Percentiles rank a stretch among this genome's conserved stretches.
Conservation (phyloP, 441 rosid genomes). For the Pelargonium myrrhifolium region DNA sequence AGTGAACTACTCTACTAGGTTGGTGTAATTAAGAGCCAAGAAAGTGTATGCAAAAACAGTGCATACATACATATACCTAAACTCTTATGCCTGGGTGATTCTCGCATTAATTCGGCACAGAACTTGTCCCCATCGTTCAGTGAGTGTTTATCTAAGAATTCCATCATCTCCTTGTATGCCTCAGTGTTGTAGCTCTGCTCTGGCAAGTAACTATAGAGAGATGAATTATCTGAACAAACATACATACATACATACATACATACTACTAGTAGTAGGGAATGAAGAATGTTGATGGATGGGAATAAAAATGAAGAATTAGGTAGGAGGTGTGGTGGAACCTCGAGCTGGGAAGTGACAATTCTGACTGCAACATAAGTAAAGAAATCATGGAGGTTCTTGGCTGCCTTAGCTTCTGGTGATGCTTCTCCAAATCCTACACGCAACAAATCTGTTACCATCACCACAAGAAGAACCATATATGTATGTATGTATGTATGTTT, state of each 20-base stretch:
- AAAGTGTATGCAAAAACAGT: not conserved
- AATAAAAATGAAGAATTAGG: not conserved
- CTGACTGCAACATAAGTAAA: slow-evolving; percentile 68
- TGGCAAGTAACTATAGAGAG: slow-evolving; percentile 14
- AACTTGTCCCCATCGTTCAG: slow-evolving; percentile 79
- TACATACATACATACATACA: too few species aligned
- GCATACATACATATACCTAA: slow-evolving; percentile 41
- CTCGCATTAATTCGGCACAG: slow-evolving; percentile 61
- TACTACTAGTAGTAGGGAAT: too few species aligned
- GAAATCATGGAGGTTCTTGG: slow-evolving; percentile 64
- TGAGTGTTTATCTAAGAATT: slow-evolving; percentile 47
- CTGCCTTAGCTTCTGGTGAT: slow-evolving; percentile 79
- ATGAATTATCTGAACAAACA: slow-evolving; percentile 11
- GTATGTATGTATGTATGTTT: not conserved
- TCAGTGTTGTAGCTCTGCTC: slow-evolving; percentile 79
- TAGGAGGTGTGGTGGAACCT: slow-evolving; percentile 36
- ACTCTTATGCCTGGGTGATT: slow-evolving; percentile 60
- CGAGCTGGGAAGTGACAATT: slow-evolving; percentile 69
- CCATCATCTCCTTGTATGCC: slow-evolving; percentile 61
- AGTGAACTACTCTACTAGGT: too few species aligned
- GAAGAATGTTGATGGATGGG: too few species aligned
- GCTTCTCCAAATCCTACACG: slow-evolving; percentile 72
- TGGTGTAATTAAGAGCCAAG: not conserved
- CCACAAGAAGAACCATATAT: not conserved
- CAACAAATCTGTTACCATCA: not conserved